Conservation (phyloP, 176 grass and related monocot genomes). For the Ananas comosus region DNA sequence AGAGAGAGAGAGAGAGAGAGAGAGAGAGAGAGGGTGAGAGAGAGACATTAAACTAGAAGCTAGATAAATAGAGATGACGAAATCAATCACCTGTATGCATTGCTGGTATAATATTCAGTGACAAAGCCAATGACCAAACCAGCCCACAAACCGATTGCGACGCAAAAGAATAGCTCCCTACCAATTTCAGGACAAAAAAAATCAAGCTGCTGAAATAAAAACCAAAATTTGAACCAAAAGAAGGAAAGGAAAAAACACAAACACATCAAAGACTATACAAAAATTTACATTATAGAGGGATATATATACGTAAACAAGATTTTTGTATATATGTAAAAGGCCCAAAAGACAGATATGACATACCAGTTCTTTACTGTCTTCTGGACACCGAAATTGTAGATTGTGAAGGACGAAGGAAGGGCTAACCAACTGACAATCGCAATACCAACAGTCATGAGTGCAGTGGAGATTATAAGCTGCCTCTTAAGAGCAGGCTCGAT, state of each 20-base stretch:
- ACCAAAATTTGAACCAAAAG: not conserved
- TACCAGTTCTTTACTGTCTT: conserved; percentile 23
- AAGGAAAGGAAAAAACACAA: no score
- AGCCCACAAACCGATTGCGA: conserved; percentile 49
- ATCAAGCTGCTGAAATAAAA: not conserved
- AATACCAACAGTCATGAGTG: conserved; percentile 19
- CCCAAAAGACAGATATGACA: not conserved
- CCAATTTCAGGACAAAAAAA: not conserved
- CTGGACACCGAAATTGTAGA: conserved; percentile 17
- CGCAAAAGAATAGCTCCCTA: conserved; percentile 55
- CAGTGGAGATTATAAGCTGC: conserved; percentile 17
- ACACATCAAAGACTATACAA: not conserved
- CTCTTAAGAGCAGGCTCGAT: conserved; percentile 17
- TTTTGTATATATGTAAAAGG: not conserved
- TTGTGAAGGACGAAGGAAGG: conserved; percentile 10
- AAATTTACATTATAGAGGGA: not conserved
- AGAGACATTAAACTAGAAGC: not conserved
- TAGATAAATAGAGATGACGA: not conserved
- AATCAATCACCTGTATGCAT: conserved; percentile 23
- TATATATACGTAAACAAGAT: not conserved
- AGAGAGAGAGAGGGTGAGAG: not conserved
- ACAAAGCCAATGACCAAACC: conserved; percentile 49
- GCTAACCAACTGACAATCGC: conserved; percentile 13
- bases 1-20: no score
- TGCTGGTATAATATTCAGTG: conserved; percentile 57